Evolutionary conservation across 2,329 filamentous ascomycete species (phyloP), one percentile per base, ranked within the genome.

Genomic region (Cladosporium colombiae): DNA sequence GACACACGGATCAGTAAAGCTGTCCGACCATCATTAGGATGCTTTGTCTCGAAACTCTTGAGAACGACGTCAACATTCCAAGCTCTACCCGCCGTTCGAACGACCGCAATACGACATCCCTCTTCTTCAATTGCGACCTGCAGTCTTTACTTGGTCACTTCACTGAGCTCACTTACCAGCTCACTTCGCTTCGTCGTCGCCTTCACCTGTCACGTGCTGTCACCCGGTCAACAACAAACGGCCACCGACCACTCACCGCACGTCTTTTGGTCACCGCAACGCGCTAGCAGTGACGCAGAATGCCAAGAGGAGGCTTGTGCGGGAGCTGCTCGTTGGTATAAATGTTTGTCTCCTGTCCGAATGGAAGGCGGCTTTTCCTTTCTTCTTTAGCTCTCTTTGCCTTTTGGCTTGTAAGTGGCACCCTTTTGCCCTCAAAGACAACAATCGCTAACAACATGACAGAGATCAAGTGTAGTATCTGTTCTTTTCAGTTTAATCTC

Each of bases 401-500:
- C n/a, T n/a, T n/a, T n/a, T n/a, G n/a, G n/a, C n/a, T n/a, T n/a
- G n/a, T n/a, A n/a, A n/a, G n/a, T n/a, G n/a, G n/a, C n/a, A n/a
- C n/a, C n/a, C n/a, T n/a, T n/a, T n/a, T n/a, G n/a, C n/a, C n/a
- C n/a, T n/a, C n/a, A n/a, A n/a, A n/a, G n/a, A n/a, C n/a, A n/a
- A 14, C 29, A 29, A 16, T n/a, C 8, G 52, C 52, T 55, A 55
- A 55, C 27, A 55, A 21, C n/a, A n/a, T n/a, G n/a, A n/a, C n/a
- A n/a, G n/a, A 61, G 58, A 61, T 61, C 58, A 61, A 53, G 59
- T 62, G 59, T 62, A 62, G 59, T 62, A 62, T 62, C 59, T 62
- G 59, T 62, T 62, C 59, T 62, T 62, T 62, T 62, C 59, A 62
- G 59, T 62, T 62, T 62, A 53, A 62, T 62, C 59, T 52, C 59